Base-by-base conservation (phyloP, 2,329 filamentous ascomycete genomes). In the Alternaria ventricosa region DNA sequence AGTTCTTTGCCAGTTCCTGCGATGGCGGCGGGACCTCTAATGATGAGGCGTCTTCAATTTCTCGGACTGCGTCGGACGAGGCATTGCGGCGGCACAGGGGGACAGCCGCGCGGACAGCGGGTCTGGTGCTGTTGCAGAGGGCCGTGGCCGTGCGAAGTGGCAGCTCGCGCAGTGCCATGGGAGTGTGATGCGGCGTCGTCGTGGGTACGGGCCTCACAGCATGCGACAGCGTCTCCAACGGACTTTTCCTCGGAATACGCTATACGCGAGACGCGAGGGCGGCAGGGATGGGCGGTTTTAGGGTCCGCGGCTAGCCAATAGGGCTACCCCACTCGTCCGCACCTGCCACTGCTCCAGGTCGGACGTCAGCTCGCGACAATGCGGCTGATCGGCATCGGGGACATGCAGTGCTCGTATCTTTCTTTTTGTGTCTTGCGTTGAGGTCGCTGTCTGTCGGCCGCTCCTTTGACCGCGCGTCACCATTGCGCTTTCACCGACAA, bases 21-120 rank as follows among this genome's bases (percentile, higher is more conserved):
- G 81, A 79, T 25, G 79, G 73, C 41, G 76, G 76, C 59, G 80
- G 69, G 28, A 75, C 70, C 23, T 78, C 75, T 55, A 86, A 76
- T 45, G 85, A 86, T 56, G 82, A 84, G 13, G 78, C 76, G 18
- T 81, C 71, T 69, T 88, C 85, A 23, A 87, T 77, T 8, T 86
- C 84, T 9, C 79, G 67, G 36, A 80, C 67, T 61, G 82, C 77
- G 53, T 82, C 75, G 57, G 81, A 77, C 56, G 84, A 85, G 76
- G 79, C 82, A 82, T 84, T 80, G 81, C 84, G 84, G 69, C 79
- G 76, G 61, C 69, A 77, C 51, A 66, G 59, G 20, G 75, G 73
- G 22, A 54, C 67, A 47, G 65, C 30, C 12, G 70, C 64, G 51
- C 60, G 57, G n/a, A 75, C 18, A 23, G 63, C 65, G 10, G 75